phyloP scores from a whole-genome alignment of 2,329 filamentous ascomycete species.

The Neodidymelliopsis sp. region DNA sequence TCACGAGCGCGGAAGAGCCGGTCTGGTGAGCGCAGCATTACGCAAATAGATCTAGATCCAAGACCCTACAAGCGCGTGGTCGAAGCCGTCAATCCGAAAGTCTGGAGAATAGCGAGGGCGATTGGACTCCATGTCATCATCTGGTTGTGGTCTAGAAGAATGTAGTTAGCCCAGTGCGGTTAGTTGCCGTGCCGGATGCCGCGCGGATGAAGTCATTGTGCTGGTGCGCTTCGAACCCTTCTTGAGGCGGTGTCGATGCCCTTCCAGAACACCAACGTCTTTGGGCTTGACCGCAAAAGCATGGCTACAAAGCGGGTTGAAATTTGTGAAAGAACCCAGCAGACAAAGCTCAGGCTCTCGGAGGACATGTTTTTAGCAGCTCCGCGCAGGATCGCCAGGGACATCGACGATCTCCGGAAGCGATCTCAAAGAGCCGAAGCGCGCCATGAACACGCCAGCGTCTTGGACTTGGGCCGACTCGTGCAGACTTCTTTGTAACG shows the following conservation, averaged over 20 bases:
- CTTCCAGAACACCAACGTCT: slow-evolving; percentile 2
- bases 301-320: not conserved
- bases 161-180: slow-evolving; percentile 19
- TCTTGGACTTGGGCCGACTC: slow-evolving; percentile 17
- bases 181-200: slow-evolving; percentile 18
- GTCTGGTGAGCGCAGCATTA: slow-evolving; percentile 13
- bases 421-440: slow-evolving; percentile 15
- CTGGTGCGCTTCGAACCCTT: slow-evolving; percentile 10
- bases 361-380: not conserved
- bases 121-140: slow-evolving; percentile 41
- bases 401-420: slow-evolving; percentile 11
- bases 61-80: slow-evolving; percentile 20
- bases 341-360: not conserved
- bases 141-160: slow-evolving; percentile 34
- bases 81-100: slow-evolving; percentile 29
- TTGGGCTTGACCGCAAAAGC: not conserved
- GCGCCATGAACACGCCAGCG: slow-evolving; percentile 10
- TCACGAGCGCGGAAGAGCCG: slow-evolving; percentile 13
- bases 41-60: slow-evolving; percentile 13
- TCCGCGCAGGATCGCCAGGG: slow-evolving; percentile 11
- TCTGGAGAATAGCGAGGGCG: slow-evolving; percentile 32
- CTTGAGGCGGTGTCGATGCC: slow-evolving; percentile 10
- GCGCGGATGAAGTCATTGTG: slow-evolving; percentile 16
- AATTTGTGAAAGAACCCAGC: not conserved
- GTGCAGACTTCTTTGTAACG: slow-evolving; percentile 16